phyloP scores from a whole-genome alignment of 2,329 filamentous ascomycete genomes.

The Cordyceps fumosorosea region DNA sequence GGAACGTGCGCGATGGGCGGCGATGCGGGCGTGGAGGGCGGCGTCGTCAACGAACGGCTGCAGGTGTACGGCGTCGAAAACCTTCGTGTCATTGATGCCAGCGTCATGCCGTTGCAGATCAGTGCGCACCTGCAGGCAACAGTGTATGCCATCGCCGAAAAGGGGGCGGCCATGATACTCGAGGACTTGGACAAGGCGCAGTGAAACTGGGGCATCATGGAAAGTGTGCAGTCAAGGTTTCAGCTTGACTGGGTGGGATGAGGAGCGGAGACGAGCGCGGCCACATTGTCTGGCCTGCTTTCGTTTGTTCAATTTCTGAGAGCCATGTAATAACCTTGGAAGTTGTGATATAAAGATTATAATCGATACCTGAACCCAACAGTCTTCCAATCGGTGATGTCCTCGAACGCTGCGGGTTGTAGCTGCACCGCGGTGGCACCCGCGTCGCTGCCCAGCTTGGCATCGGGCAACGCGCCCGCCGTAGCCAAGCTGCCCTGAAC shows the following conservation, averaged over 20 bases:
- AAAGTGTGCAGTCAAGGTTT: no score
- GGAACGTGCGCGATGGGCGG: conserved; percentile 31
- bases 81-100: conserved; percentile 24
- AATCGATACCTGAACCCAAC: conserved; percentile 53
- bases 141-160: conserved; percentile 28
- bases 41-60: conserved; percentile 26
- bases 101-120: conserved; percentile 26
- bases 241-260: no score
- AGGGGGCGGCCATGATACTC: conserved; percentile 24
- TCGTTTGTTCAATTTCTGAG: no score
- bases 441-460: conserved; percentile 25
- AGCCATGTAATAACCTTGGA: no score
- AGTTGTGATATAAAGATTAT: conserved; percentile 17
- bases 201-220: no score
- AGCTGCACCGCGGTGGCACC: conserved; percentile 26
- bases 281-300: no score
- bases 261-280: no score
- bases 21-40: conserved; percentile 22
- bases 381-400: conserved; percentile 54
- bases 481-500: conserved; percentile 37
- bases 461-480: conserved; percentile 32
- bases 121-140: conserved; percentile 23
- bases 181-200: conserved; percentile 17
- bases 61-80: conserved; percentile 24
- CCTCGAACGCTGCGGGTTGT: conserved; percentile 43